Percentiles rank a stretch among this genome's conserved stretches.
Evolutionary conservation across 2,329 filamentous ascomycete species (phyloP).

Genomic region (Botrytis hyacinthi): DNA sequence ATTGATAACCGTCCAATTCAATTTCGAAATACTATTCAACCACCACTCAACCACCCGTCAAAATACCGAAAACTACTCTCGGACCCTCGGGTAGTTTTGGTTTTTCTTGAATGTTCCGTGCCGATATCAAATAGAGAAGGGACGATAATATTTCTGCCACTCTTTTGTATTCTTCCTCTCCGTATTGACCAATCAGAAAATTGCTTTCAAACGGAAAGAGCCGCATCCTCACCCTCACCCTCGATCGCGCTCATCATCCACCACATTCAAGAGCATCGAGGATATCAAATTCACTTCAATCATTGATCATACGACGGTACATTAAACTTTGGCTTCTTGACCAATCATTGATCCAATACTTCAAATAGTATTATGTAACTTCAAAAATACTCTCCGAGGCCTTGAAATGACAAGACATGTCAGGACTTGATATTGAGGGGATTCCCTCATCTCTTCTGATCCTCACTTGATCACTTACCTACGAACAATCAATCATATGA

Average conservation of each 20-base stretch:
- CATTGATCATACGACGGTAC: not conserved
- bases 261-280: not conserved
- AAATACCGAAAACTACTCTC: not conserved
- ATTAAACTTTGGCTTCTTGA: not conserved
- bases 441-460: not conserved
- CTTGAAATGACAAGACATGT: not conserved
- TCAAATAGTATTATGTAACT: not conserved
- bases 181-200: not conserved
- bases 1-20: not conserved
- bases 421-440: not conserved
- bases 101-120: not conserved
- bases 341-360: not conserved
- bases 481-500: not conserved
- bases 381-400: not conserved
- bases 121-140: not conserved
- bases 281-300: not conserved
- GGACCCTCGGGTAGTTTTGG: not conserved
- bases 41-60: no score
- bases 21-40: not conserved
- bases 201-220: not conserved
- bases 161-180: not conserved
- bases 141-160: not conserved
- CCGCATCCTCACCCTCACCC: not conserved
- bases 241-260: not conserved
- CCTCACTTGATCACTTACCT: no score